Conservation (phyloP, 2,329 filamentous ascomycete genomes). For the Fusarium sp. region DNA sequence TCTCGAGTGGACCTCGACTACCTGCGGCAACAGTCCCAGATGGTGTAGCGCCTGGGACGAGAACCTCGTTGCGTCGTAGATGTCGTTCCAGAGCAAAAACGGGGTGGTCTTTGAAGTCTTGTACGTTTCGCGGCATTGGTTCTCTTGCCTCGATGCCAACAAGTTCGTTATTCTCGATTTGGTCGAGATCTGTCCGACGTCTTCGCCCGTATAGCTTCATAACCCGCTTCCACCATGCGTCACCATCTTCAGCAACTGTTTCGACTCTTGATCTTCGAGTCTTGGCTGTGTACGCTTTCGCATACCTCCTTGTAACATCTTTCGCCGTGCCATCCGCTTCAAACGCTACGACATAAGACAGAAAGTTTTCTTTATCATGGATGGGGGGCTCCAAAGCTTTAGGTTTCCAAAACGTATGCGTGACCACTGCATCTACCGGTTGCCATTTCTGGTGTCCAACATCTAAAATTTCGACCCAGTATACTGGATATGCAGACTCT, state of each 20-base stretch:
- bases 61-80: constrained; percentile 83
- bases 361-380: constrained; percentile 78
- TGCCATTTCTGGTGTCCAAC: constrained; percentile 91
- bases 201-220: constrained; percentile 61
- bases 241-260: constrained; percentile 59
- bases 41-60: constrained; percentile 75
- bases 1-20: constrained; percentile 72
- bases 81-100: constrained; percentile 88
- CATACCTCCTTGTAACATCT: constrained; percentile 90
- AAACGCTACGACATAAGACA: constrained; percentile 88
- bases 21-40: constrained; percentile 84
- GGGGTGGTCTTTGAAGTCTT: constrained; percentile 89
- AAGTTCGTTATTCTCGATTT: constrained; percentile 85
- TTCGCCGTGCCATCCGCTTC: constrained; percentile 81
- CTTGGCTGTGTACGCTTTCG: constrained; percentile 90
- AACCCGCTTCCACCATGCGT: constrained; percentile 66
- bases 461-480: constrained; percentile 95
- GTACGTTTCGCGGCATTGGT: constrained; percentile 85
- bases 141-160: constrained; percentile 78
- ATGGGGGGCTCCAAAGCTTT: constrained; percentile 84
- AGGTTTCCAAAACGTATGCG: constrained; percentile 79
- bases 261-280: constrained; percentile 87
- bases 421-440: constrained; percentile 86
- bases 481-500: constrained; percentile 84
- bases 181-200: constrained; percentile 74